Evolutionary conservation across 169 alveolate species (phyloP), one percentile per base, ranked within the genome.

Genomic region (Plasmodium coatneyi): DNA sequence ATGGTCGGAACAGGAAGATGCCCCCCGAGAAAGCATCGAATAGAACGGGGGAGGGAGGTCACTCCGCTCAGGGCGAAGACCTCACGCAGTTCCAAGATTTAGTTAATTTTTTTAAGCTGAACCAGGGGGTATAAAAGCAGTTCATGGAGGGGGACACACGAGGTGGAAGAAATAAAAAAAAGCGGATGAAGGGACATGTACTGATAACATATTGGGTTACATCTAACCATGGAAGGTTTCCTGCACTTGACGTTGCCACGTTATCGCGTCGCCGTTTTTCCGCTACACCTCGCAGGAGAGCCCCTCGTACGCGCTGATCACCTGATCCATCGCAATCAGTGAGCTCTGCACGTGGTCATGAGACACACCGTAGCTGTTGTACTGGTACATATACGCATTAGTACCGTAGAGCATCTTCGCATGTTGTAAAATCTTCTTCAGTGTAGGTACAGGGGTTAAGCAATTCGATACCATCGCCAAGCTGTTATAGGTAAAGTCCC

Each of bases 381-480:
- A 95, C 32, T 92, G 92, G 81, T 95, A 95, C 28, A 95, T 95
- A 60, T 95, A 86, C 25, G 96, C 93, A 43, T 95, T 95, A 12
- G 96, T 66, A 0, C 94, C 90, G 90, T 92, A 95, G 19, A 80
- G 71, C 95, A 95, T 86, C 91, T 95, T 92, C 0, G 96, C 95
- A 25, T 83, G 87, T 22, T 92, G 82, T 41, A 60, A 1, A 54
- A 80, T 52, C 70, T 83, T 81, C 56, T 84, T 90, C 52, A 95
- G 30, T 3, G 89, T 39, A 12, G 96, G 95, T 60, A 95, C 46
- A 0, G 82, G 89, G 5, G 95, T 95, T 72, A 92, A 70, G 54
- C 96, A 90, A 60, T 95, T 95, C 1, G 96, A 95, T 80, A 95
- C 71, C 95, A 92, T 94, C 46, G 96, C 70, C 46, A 92, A 10